Percentiles rank a stretch among this genome's conserved stretches.
These are phyloP conservation scores for Pyrus hybrid DNA, from an alignment of 331 rosid genomes.

Conservation along the genomic window DNA sequence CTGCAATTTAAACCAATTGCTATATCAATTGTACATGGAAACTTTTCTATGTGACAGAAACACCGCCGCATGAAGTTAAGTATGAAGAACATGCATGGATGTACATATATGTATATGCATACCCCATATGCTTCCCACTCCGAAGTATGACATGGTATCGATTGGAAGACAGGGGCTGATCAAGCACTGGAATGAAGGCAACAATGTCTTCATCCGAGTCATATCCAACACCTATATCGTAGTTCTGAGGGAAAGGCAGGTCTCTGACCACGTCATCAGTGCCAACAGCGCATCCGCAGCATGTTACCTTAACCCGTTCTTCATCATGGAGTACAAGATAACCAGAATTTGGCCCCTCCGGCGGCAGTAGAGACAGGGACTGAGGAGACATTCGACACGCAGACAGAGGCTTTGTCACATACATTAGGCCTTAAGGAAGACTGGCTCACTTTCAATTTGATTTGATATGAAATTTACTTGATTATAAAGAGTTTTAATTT, in stretches of 20 bases:
- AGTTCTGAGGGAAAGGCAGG: conserved; percentile 61
- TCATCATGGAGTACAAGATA: conserved; percentile 45
- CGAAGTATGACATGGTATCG: conserved; percentile 36
- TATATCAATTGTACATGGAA: not conserved
- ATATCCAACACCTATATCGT: conserved; percentile 17
- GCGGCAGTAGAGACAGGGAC: conserved; percentile 17
- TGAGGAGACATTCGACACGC: conserved; percentile 27
- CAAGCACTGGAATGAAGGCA: conserved; percentile 41
- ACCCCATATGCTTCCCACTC: conserved; percentile 11
- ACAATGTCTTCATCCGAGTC: not conserved
- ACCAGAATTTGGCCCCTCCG: conserved; percentile 50
- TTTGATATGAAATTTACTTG: too few relatives aligned
- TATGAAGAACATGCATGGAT: not conserved
- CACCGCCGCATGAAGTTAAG: not conserved
- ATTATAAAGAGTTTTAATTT: too few relatives aligned
- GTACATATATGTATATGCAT: not conserved
- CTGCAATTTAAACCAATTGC: not conserved
- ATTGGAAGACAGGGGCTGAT: conserved; percentile 48
- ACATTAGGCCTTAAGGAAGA: conserved; percentile 20
- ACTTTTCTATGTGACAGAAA: not conserved
- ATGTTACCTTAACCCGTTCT: conserved; percentile 17
- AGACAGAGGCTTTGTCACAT: conserved; percentile 54
- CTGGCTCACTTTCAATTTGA: not conserved
- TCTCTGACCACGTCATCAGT: not conserved
- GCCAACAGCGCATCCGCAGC: conserved; percentile 22